Conservation (phyloP, 108 stramenopile species). For the Cylindrotheca fusiformis region DNA sequence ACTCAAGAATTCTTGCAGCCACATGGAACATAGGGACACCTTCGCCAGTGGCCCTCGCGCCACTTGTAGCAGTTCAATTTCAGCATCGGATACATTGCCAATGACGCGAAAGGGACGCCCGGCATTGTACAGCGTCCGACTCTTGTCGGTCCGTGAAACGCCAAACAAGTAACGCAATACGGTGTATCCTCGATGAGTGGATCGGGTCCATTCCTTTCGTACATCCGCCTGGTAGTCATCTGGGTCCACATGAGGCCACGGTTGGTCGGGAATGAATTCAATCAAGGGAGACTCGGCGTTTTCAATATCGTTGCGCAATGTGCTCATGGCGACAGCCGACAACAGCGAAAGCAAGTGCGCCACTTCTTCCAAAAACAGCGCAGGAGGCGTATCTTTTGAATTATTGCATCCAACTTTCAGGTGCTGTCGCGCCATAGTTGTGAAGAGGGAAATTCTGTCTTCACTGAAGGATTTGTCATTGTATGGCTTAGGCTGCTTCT, state of each 20-base stretch:
- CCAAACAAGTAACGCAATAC: conserved; percentile 46
- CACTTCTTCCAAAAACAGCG: conserved; percentile 68
- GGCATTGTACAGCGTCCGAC: conserved; percentile 52
- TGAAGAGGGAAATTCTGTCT: conserved; percentile 12
- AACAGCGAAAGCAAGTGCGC: conserved; percentile 64
- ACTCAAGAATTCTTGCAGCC: conserved; percentile 71
- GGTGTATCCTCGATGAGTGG: conserved; percentile 4
- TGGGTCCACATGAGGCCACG: conserved; percentile 67
- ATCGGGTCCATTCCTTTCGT: conserved; percentile 34
- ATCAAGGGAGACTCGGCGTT: conserved; percentile 60
- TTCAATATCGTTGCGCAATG: conserved; percentile 68
- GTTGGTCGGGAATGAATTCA: conserved; percentile 47
- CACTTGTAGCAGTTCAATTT: conserved; percentile 57
- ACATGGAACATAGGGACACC: conserved; percentile 55
- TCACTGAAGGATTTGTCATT: not conserved
- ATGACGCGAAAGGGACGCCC: conserved; percentile 71
- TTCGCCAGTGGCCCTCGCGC: conserved; percentile 76
- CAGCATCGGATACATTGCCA: conserved; percentile 65
- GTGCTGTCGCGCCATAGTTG: conserved; percentile 11
- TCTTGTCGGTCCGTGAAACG: conserved; percentile 35
- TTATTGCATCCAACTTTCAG: conserved; percentile 18
- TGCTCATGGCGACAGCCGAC: conserved; percentile 64
- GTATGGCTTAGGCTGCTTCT: not conserved
- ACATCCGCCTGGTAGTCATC: conserved; percentile 44
- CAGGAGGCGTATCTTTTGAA: conserved; percentile 9